A percentile compares a stretch with the other conserved stretches of the same genome.
Evolutionary conservation across 768 basidiomycete species (phyloP).

Genomic region (Coprinopsis strossmayeri): DNA sequence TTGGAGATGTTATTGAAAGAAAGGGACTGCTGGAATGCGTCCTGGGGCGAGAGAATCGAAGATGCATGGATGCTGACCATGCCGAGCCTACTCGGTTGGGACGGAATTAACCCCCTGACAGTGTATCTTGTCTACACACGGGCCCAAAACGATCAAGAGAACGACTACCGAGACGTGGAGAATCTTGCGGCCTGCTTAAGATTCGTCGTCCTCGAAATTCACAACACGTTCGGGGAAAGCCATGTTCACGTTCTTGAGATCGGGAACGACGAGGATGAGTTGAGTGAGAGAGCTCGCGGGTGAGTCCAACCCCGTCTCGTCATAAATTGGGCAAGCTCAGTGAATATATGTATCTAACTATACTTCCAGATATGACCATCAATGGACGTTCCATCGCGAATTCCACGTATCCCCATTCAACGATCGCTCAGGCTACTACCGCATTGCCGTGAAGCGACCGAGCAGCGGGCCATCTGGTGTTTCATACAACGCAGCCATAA

Average conservation of each 20-base stretch:
- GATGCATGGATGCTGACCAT: conserved; percentile 72
- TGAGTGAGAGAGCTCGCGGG: conserved; percentile 19
- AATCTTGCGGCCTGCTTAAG: neutral
- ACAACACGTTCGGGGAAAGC: conserved; percentile 70
- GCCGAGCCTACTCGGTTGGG: conserved; percentile 59
- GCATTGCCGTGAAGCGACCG: conserved; percentile 46
- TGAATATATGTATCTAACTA: neutral
- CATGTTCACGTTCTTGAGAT: conserved; percentile 52
- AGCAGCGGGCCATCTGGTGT: conserved; percentile 18
- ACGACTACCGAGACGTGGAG: neutral
- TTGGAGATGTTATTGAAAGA: conserved; percentile 29
- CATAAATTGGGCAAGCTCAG: too few species aligned
- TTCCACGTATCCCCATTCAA: conserved; percentile 81
- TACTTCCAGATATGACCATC: conserved; percentile 43
- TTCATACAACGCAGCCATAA: conserved; percentile 13
- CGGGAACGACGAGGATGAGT: conserved; percentile 36
- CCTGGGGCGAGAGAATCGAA: conserved; percentile 20
- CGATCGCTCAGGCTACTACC: conserved; percentile 61
- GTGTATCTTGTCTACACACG: conserved; percentile 56
- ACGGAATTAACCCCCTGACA: conserved; percentile 67
- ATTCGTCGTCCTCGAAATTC: conserved; percentile 33
- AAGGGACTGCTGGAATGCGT: conserved; percentile 16
- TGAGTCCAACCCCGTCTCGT: too few species aligned
- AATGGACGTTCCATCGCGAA: conserved; percentile 60
- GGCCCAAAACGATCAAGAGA: too few species aligned